Evolutionary conservation across 306 rosid species (phyloP).

Genomic region (Inga oerstediana): DNA sequence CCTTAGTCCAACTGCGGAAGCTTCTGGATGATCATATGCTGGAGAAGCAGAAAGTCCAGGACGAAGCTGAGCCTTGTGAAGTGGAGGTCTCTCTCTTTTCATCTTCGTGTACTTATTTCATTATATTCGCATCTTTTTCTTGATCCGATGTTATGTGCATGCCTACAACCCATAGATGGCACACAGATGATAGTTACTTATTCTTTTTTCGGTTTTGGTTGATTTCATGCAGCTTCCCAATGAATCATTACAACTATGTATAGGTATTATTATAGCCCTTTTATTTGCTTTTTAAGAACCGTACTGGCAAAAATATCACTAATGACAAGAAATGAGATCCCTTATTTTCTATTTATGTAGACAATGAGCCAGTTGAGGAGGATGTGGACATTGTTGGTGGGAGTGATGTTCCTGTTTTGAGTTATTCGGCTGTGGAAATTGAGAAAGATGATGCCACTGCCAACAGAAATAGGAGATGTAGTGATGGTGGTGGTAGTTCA

Average conservation of each 20-base stretch:
- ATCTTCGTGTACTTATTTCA: neutral
- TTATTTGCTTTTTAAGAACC: neutral
- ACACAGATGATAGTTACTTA: neutral
- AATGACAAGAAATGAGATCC: neutral
- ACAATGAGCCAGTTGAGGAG: neutral
- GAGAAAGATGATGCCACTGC: neutral
- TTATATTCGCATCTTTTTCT: neutral
- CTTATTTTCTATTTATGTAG: neutral
- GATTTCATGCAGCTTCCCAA: neutral
- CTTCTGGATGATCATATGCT: neutral
- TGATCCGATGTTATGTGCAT: neutral
- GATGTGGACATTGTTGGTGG: neutral
- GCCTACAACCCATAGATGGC: neutral
- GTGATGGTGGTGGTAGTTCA: neutral
- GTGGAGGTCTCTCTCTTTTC: neutral
- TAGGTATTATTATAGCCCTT: neutral
- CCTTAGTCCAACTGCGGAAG: neutral
- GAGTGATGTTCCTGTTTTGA: neutral
- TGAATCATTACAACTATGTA: neutral
- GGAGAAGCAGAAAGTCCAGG: conserved; percentile 1
- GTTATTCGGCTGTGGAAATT: neutral
- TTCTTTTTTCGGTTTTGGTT: neutral
- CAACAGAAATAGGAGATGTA: neutral
- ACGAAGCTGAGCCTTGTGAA: neutral
- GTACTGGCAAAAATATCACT: neutral